phyloP scores from a whole-genome alignment of 345 rosid species.

The Salix suchowensis region DNA sequence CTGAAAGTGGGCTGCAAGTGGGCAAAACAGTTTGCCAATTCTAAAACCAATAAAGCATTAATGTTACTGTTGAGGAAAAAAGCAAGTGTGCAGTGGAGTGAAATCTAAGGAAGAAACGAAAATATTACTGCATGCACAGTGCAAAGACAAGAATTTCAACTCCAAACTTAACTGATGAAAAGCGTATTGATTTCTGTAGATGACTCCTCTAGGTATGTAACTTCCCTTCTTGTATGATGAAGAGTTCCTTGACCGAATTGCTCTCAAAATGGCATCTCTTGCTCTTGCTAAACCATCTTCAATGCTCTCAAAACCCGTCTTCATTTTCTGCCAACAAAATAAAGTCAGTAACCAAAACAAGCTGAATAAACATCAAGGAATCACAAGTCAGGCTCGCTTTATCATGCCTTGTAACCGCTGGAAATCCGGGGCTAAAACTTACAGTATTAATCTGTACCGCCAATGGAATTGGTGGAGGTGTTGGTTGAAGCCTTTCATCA shows the following conservation, averaged over 20 bases:
- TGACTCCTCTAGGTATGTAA: constrained; percentile 45
- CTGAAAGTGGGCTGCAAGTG: no score
- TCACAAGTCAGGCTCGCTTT: background rate
- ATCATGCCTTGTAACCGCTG: background rate
- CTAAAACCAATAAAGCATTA: no score
- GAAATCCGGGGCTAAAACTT: no score
- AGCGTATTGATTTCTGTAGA: constrained; percentile 55
- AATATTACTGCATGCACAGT: no score
- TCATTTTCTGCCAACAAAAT: background rate
- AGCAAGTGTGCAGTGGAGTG: no score
- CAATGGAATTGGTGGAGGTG: no score
- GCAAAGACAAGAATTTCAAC: no score
- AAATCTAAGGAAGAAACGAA: no score
- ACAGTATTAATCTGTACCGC: no score
- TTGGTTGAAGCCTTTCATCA: background rate
- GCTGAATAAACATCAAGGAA: background rate
- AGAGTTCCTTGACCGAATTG: constrained; percentile 37
- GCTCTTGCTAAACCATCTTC: constrained; percentile 33
- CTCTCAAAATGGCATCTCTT: constrained; percentile 29
- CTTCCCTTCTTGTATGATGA: constrained; percentile 33
- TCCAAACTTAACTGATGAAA: constrained; percentile 65
- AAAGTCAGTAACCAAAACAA: no score
- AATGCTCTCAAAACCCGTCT: constrained; percentile 10
- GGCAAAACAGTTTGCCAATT: no score
- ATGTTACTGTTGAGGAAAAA: no score